phyloP scores from a whole-genome alignment of 2,329 filamentous ascomycete genomes.

The Neonectria sp. region DNA sequence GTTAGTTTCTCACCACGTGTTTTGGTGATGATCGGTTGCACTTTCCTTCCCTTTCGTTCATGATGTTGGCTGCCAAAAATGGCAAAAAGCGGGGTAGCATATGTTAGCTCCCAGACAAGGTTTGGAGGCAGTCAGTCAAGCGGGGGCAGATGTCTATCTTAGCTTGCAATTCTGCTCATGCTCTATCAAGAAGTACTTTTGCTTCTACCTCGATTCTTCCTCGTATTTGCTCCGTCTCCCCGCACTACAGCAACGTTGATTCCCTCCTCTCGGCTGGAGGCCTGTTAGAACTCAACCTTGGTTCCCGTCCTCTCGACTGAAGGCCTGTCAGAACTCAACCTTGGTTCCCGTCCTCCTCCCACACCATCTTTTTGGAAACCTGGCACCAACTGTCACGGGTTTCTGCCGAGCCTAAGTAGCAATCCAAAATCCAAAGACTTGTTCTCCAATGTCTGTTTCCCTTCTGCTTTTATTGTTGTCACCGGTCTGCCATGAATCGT shows the following conservation, averaged over 20 bases:
- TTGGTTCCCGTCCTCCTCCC: not conserved
- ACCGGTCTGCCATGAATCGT: constrained; percentile 14
- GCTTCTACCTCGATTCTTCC: not conserved
- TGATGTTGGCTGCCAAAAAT: not conserved
- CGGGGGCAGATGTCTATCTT: not conserved
- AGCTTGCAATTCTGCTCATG: not conserved
- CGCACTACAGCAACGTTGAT: not conserved
- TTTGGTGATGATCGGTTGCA: not conserved
- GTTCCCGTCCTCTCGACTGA: not conserved
- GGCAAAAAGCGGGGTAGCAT: constrained; percentile 5
- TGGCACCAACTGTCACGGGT: constrained; percentile 10
- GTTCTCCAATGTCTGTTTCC: constrained; percentile 4
- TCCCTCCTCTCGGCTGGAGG: not conserved
- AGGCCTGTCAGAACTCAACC: constrained; percentile 15
- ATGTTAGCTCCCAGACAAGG: not conserved
- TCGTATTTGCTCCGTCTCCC: not conserved
- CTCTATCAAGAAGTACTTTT: not conserved
- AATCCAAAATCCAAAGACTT: constrained; percentile 5
- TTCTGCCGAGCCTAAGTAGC: constrained; percentile 6
- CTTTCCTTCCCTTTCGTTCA: not conserved
- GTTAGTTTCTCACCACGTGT: not conserved
- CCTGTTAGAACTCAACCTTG: constrained; percentile 19
- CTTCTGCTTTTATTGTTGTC: constrained; percentile 13
- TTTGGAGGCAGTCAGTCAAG: not conserved
- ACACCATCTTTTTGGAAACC: constrained; percentile 20